Conservation (phyloP, 129 eudicot species). For the Tagetes erecta region DNA sequence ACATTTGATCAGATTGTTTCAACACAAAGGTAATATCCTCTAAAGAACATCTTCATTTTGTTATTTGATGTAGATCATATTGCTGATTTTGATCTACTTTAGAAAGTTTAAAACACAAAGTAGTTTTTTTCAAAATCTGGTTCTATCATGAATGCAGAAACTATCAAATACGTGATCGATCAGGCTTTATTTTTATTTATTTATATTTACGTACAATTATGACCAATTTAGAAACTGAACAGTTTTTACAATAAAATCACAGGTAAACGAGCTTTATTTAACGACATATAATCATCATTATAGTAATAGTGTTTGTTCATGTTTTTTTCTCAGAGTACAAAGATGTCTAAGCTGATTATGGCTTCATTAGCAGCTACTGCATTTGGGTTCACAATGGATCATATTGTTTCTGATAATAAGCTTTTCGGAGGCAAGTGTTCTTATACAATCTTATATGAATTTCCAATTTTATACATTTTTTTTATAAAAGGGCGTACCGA, state of each 20-base stretch:
- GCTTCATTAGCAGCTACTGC: conserved; percentile 22
- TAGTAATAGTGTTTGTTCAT: background rate
- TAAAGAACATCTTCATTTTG: background rate
- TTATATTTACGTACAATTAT: no score
- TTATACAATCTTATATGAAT: background rate
- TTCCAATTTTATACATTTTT: background rate
- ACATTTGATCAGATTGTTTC: background rate
- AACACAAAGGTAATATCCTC: background rate
- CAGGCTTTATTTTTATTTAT: no score
- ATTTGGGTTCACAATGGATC: conserved; percentile 36
- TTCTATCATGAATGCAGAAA: no score
- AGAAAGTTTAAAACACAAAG: no score
- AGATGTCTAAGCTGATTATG: conserved; percentile 25
- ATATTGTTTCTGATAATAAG: conserved; percentile 28
- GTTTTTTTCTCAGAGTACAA: conserved; percentile 9
- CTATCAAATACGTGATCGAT: no score
- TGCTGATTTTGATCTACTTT: background rate
- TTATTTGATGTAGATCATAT: background rate
- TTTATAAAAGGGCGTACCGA: background rate
- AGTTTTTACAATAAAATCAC: no score
- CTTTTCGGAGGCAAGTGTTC: conserved; percentile 30
- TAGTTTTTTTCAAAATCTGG: no score
- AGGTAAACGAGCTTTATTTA: background rate
- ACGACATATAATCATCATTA: background rate
- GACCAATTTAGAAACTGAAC: no score